Conservation (phyloP, 257 asterid species). For the Gynochthodes officinalis region DNA sequence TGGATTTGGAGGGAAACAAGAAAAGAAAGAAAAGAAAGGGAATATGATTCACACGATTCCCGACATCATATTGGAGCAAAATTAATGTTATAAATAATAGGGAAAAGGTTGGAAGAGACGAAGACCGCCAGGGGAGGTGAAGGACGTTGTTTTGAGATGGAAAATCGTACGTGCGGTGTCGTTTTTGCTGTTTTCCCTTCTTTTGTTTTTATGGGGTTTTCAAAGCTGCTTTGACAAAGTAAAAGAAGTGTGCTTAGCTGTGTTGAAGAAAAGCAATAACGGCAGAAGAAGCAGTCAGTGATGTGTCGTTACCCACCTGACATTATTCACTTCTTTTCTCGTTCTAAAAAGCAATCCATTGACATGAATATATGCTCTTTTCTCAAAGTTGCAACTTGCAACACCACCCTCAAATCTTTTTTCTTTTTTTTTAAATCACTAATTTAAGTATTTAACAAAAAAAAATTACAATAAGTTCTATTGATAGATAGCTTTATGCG, state of each 20-base stretch:
- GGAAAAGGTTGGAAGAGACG: not conserved
- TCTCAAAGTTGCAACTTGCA: too few species aligned
- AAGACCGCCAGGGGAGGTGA: not conserved
- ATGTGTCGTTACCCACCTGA: slow-evolving; percentile 15
- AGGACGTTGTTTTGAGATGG: slow-evolving; percentile 15
- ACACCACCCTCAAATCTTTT: too few species aligned
- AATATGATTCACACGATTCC: slow-evolving; percentile 34
- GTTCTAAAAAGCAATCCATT: not conserved
- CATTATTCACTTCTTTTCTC: slow-evolving; percentile 11
- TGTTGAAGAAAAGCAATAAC: too few species aligned
- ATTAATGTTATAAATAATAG: not conserved
- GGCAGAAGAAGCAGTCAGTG: not conserved
- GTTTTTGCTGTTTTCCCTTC: not conserved
- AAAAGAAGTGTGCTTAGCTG: slow-evolving; percentile 19
- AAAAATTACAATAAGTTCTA: too few species aligned
- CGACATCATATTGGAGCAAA: slow-evolving; percentile 15
- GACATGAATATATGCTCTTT: too few species aligned
- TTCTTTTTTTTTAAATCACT: too few species aligned
- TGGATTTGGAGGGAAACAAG: slow-evolving; percentile 58
- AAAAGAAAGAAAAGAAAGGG: slow-evolving; percentile 8
- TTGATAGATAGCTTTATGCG: too few species aligned
- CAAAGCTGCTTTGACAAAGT: slow-evolving; percentile 11
- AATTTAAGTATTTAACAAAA: too few species aligned
- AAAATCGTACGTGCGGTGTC: slow-evolving; percentile 12
- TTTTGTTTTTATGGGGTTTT: not conserved